Percentiles rank a stretch among this genome's conserved stretches.
Evolutionary conservation across 805 yeast genomes (phyloP).

Genomic region (Maudiozyma barnettii): DNA sequence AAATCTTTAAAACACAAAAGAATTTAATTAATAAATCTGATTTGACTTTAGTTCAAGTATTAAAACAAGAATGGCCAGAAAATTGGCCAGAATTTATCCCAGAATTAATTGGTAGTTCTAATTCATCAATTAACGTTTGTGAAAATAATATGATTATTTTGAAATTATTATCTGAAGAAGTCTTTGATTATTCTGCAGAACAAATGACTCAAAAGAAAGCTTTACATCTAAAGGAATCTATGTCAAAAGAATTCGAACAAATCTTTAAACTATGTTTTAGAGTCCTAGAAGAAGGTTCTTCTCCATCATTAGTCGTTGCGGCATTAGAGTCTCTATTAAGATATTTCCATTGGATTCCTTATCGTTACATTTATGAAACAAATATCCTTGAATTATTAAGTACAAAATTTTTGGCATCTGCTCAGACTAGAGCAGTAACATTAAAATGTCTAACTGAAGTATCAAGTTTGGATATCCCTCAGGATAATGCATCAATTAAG

Average conservation of each 20-base stretch:
- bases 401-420: constrained; percentile 64
- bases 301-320: constrained; percentile 72
- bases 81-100: constrained; percentile 97
- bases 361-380: constrained; percentile 82
- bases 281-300: constrained; percentile 81
- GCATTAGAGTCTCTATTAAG: constrained; percentile 75
- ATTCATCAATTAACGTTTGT: constrained; percentile 84
- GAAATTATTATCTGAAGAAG: constrained; percentile 85
- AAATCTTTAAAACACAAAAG: constrained; percentile 57
- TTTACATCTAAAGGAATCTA: constrained; percentile 64
- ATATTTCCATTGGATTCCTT: constrained; percentile 92
- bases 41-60: constrained; percentile 83
- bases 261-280: constrained; percentile 90
- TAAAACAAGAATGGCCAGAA: constrained; percentile 98
- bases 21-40: constrained; percentile 89
- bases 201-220: constrained; percentile 96
- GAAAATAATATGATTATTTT: constrained; percentile 95
- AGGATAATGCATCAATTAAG: constrained; percentile 33
- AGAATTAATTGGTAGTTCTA: constrained; percentile 76
- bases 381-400: constrained; percentile 64
- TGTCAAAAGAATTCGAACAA: constrained; percentile 86
- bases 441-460: constrained; percentile 92
- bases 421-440: constrained; percentile 73
- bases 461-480: constrained; percentile 53
- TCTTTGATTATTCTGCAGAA: constrained; percentile 89